Base-by-base conservation (phyloP, 768 basidiomycete species). In the Boletus rubescentipes region DNA sequence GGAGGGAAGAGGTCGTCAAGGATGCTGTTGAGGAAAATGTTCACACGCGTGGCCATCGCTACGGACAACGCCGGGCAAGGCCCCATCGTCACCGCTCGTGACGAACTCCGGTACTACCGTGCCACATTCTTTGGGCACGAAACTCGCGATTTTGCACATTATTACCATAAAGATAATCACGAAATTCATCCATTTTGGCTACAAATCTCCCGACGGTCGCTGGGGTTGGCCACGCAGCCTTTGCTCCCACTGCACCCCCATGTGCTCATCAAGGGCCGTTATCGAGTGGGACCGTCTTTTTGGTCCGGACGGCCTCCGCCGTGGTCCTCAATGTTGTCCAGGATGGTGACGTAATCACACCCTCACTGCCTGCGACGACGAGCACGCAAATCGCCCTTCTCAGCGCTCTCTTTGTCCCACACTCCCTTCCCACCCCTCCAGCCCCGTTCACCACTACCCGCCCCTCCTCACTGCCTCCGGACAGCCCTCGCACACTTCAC, bases 11-110 rank as follows among this genome's bases (percentile, higher is more conserved):
- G 60, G 69, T 71, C 70, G 70, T 71, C 70, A 72, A 71, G 70
- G 71, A 73, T 72, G 65, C 62, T 70, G 69, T 72, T 70, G 69
- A 70, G 71, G 69, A 68, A 71, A 67, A 71, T 71, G 71, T 71
- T 71, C 70, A 51, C 70, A 71, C 70, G 70, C 72, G 70, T 71
- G 70, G 70, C 70, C 70, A 71, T 71, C 70, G 70, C 70, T 72
- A 71, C 70, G 70, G 70, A 71, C 71, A 73, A 71, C 70, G 70
- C 71, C 70, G 70, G 66, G 67, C 70, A 72, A 73, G 71, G 71
- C 71, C 70, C 69, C 70, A 72, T 73, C 71, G 70, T 71, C 71
- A 72, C 70, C 72, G 70, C 72, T 68, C 69, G 70, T 71, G 66
- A 69, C 70, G 70, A 73, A 73, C 70, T 70, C 70, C 68, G 72